Conservation (phyloP, 2,329 filamentous ascomycete species). For the Ceratocystis albifundus region DNA sequence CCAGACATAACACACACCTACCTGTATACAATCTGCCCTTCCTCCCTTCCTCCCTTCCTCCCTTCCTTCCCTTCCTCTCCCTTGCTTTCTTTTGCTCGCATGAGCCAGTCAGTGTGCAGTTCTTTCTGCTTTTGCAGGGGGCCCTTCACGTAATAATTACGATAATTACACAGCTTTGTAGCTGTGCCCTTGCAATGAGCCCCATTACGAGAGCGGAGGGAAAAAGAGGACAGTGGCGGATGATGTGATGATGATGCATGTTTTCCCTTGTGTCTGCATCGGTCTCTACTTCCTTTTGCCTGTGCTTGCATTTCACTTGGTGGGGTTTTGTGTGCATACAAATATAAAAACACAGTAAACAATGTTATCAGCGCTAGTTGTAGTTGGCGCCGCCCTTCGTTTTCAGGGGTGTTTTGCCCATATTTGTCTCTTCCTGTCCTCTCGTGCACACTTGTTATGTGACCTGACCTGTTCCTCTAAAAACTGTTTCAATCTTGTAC, state of each 20-base stretch:
- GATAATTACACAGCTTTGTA: background rate
- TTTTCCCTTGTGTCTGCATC: slow-evolving; percentile 2
- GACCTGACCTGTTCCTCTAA: background rate
- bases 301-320: background rate
- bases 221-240: background rate
- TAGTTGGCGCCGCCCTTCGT: background rate
- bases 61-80: background rate
- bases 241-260: background rate
- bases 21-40: background rate
- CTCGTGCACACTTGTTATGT: background rate
- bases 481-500: slow-evolving; percentile 2
- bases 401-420: background rate
- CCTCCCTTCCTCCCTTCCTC: background rate
- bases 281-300: background rate
- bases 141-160: background rate
- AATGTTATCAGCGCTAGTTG: background rate
- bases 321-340: background rate
- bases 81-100: no score
- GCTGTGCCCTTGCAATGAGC: background rate
- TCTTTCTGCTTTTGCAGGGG: background rate
- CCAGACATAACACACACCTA: background rate
- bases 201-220: background rate
- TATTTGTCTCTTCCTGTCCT: background rate
- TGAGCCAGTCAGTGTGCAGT: background rate
- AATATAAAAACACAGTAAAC: background rate